Conservation (phyloP, 2,329 filamentous ascomycete genomes). For the Arthrinium phaeospermum region DNA sequence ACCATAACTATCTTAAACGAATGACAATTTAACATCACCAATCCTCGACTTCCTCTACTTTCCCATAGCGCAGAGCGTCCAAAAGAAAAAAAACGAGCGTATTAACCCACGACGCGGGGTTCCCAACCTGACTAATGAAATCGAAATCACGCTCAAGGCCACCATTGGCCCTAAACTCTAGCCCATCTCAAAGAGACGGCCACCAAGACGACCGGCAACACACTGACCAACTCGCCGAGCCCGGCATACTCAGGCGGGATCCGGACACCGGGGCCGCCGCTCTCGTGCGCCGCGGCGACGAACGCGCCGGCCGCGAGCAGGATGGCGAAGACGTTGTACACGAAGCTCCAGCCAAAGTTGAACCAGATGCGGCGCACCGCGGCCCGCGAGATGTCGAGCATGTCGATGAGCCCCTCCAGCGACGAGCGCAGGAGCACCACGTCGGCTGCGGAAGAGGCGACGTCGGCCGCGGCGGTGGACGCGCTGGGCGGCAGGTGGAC, state of each 20-base stretch:
- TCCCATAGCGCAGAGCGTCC: not conserved
- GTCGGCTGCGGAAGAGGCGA: conserved; percentile 71
- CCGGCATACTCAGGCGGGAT: conserved; percentile 57
- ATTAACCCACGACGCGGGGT: not conserved
- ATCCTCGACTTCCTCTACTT: not conserved
- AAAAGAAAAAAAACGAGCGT: not conserved
- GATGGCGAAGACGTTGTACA: conserved; percentile 75
- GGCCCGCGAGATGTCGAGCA: conserved; percentile 59
- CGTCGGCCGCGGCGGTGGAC: conserved; percentile 59
- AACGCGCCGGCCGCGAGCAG: conserved; percentile 71
- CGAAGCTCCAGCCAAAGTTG: conserved; percentile 73
- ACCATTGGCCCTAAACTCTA: conserved; percentile 31
- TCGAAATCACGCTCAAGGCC: not conserved
- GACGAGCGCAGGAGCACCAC: conserved; percentile 67
- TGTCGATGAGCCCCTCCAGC: conserved; percentile 60
- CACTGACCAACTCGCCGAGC: conserved; percentile 75
- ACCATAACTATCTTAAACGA: not conserved
- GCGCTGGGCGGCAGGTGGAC: conserved; percentile 59
- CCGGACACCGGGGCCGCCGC: conserved; percentile 30
- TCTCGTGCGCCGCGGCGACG: conserved; percentile 45
- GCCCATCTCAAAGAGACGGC: conserved; percentile 56
- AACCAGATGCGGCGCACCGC: conserved; percentile 60
- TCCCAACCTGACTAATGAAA: not conserved
- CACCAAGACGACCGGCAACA: conserved; percentile 69
- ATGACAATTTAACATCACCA: not conserved